Percentiles rank a stretch among this genome's conserved stretches.
phyloP scores from a whole-genome alignment of 148 eudicot genomes.

The Bassia scoparia region DNA sequence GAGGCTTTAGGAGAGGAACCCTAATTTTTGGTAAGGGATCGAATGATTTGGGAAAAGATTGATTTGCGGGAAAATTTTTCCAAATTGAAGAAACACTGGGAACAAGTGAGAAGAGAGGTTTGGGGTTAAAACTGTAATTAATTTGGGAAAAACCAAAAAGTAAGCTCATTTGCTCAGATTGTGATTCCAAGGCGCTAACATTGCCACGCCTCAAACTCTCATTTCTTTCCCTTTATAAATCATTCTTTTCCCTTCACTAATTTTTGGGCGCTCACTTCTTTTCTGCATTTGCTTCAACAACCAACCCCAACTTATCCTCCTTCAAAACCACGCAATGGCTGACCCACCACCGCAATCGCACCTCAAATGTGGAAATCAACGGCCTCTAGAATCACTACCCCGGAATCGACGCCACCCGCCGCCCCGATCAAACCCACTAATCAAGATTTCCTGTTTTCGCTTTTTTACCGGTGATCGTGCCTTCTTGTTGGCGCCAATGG shows the following conservation, averaged over 20 bases:
- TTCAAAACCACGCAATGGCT: conserved; percentile 23
- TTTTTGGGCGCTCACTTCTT: conserved; percentile 29
- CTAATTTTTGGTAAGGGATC: conserved; percentile 12
- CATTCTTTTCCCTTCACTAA: background rate
- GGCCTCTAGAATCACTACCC: conserved; percentile 87
- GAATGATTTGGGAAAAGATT: background rate
- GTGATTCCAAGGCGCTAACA: background rate
- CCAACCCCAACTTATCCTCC: conserved; percentile 3
- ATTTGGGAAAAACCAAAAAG: too few species aligned
- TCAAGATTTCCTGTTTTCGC: conserved; percentile 58
- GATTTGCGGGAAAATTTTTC: background rate
- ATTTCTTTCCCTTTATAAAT: background rate
- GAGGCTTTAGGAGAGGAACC: background rate
- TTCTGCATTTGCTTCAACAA: background rate
- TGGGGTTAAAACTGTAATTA: too few species aligned
- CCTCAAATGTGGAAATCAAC: conserved; percentile 55
- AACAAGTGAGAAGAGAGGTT: too few species aligned
- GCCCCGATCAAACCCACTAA: conserved; percentile 80
- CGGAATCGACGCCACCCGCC: conserved; percentile 95
- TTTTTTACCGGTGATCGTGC: conserved; percentile 62
- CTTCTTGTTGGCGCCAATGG: conserved; percentile 96
- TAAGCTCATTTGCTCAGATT: background rate
- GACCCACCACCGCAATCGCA: conserved; percentile 16
- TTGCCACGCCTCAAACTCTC: conserved; percentile 24
- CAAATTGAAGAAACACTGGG: background rate